Base-by-base conservation (phyloP, 2,329 filamentous ascomycete genomes). In the Cordyceps pruinosa region DNA sequence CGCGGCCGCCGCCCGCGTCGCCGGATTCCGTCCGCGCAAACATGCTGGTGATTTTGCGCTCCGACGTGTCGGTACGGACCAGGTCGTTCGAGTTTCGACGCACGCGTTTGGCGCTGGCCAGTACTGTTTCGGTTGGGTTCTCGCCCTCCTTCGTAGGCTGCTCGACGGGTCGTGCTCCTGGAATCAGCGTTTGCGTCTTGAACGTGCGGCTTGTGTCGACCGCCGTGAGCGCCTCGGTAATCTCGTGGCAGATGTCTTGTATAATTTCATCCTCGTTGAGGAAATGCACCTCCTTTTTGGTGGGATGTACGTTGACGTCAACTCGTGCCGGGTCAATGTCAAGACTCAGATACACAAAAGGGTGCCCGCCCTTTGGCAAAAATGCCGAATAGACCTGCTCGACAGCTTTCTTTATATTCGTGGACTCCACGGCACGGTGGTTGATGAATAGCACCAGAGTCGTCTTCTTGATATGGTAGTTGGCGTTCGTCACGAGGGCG, bases 11-110 rank as follows among this genome's bases (percentile, higher is more conserved):
- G n/a, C 62, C 59, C 5, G 64, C 62, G 15, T 65, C 63, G 37
- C 61, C 56, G 12, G 64, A 54, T 51, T 77, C 73, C 19, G 85
- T 80, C n/a, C 84, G 80, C 32, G 65, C 55, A 58, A 99, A 83
- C 93, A 99, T 97, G 60, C 89, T 91, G 0, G 94, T 99, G 61
- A 99, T 99, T 70, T 99, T 99, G 58, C 92, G 88, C 62, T 90
- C 79, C 59, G 87, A 89, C 1, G 89, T 85, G 69, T 99, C 94
- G 12, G 93, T 97, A 21, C 94, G 85, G 3, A 99, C 86, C 13
- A 99, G 82, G 56, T 88, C 96, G 68, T 95, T 95, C 21, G 74
- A 73, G 60, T 73, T 72, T 65, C 70, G 71, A 69, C 70, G 61
- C 49, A 64, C 61, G 68, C 68, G 66, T 69, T 77, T 74, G 62